Conservation (phyloP, 495 filamentous ascomycete genomes). For the Neurospora sp. region DNA sequence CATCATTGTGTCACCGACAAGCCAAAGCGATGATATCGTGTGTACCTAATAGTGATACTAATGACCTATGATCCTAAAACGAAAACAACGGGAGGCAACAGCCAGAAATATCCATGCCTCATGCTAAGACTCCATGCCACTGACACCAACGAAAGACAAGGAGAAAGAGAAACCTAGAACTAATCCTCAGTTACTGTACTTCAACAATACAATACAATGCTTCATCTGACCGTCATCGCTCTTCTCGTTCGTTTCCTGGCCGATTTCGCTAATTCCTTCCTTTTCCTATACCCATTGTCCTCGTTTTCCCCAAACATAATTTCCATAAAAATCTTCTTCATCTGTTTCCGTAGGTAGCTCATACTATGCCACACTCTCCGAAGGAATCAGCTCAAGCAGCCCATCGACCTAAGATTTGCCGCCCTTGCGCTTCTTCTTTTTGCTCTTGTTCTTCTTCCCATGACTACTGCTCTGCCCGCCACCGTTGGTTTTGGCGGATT, state of each 20-base stretch:
- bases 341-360: neutral
- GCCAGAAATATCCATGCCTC: neutral
- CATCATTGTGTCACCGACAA: neutral
- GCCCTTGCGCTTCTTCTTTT: slow-evolving; percentile 34
- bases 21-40: neutral
- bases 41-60: neutral
- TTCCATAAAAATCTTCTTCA: neutral
- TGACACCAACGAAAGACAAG: neutral
- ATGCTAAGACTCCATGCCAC: neutral
- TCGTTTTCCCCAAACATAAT: neutral
- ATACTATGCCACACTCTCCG: neutral
- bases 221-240: neutral
- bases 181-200: neutral
- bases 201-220: neutral
- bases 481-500: slow-evolving; percentile 1
- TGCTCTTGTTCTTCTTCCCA: slow-evolving; percentile 24
- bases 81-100: neutral
- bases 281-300: neutral
- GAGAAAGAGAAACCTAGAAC: neutral
- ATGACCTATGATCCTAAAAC: neutral
- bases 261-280: neutral
- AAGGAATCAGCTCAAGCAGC: slow-evolving; percentile 14
- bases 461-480: slow-evolving; percentile 5
- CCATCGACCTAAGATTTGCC: slow-evolving; percentile 26
- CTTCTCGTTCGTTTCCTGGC: neutral